Evolutionary conservation across 1,284 basidiomycete genomes (phyloP).

Genomic region (Papiliotrema flavescens): DNA sequence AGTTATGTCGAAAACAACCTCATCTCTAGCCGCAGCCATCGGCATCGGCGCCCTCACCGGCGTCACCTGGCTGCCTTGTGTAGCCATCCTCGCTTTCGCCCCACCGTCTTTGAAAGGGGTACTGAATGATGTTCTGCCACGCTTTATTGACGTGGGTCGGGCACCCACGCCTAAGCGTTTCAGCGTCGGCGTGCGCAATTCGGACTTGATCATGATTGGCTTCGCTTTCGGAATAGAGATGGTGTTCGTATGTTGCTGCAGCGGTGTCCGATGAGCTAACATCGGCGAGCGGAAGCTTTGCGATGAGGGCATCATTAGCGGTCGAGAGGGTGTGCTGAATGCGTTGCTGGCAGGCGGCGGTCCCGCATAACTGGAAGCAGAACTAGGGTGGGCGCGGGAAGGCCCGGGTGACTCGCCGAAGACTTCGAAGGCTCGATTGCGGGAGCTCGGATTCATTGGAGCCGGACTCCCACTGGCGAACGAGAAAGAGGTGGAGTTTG

Average conservation of each 20-base stretch:
- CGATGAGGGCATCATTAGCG: too few relatives aligned
- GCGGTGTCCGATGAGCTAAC: conserved; percentile 16
- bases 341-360: neutral
- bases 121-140: conserved; percentile 26
- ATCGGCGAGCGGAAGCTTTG: neutral
- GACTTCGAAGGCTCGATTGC: neutral
- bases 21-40: neutral
- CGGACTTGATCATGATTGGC: conserved; percentile 27
- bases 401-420: neutral
- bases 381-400: neutral
- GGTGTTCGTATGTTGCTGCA: conserved; percentile 29
- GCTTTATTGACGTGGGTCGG: conserved; percentile 19
- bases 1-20: conserved; percentile 40
- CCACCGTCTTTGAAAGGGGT: conserved; percentile 42
- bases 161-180: conserved; percentile 39
- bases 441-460: neutral
- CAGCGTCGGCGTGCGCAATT: conserved; percentile 25
- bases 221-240: conserved; percentile 10
- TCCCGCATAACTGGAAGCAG: neutral
- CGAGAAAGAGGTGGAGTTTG: neutral
- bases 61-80: neutral
- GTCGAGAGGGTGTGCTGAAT: too few relatives aligned
- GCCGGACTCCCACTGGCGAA: neutral
- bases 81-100: neutral
- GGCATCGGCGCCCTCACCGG: neutral